Evolutionary conservation across 2,329 filamentous ascomycete species (phyloP), one percentile per base, ranked within the genome.

Genomic region (Pestalotiopsis sp.): DNA sequence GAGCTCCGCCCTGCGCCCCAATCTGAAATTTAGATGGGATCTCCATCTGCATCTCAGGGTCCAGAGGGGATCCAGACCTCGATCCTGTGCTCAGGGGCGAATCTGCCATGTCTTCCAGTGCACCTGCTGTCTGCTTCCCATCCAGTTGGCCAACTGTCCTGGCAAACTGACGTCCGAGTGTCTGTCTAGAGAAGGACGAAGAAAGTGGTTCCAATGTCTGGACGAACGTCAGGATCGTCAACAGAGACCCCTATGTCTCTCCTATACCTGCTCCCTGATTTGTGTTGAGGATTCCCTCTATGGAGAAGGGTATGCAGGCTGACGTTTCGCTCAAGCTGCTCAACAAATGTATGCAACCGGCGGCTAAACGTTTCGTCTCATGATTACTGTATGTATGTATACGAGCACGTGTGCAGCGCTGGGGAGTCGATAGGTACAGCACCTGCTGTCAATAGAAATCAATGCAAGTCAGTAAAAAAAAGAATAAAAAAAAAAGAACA

Each of bases 1-100:
- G 58, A 35, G 30, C 58, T 61, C 58, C 58, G 58, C 58, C 20
- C 58, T 61, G 58, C 58, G 58, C 58, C 58, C 58, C 58, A 61
- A 61, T 35, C 58, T 35, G 58, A 61, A 61, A 61, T 35, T 39
- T 61, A 61, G 58, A 38, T 35, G n/a, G 24, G 30, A 39, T 61
- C 58, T 38, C n/a, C 14, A 20, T 14, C 35, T 35, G 26, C 58
- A n/a, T 61, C 58, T 38, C n/a, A 35, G 58, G 58, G 26, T 35
- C 56, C 24, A 10, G 56, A 58, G 24, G 30, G 30, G 30, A 35
- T 58, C 58, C 58, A 61, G 58, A 39, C 30, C 30, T n/a, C 58
- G 58, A n/a, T 14, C 30, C 13, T 10, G 22, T 20, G 56, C 22
- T 52, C 44, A 52, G 17, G 44, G 44, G 44, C n/a, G 9, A n/a